A percentile compares a stretch with the other conserved stretches of the same genome.
Evolutionary conservation across 176 grass and related monocot genomes (phyloP).

Genomic region (Bothriochloa decipiens): DNA sequence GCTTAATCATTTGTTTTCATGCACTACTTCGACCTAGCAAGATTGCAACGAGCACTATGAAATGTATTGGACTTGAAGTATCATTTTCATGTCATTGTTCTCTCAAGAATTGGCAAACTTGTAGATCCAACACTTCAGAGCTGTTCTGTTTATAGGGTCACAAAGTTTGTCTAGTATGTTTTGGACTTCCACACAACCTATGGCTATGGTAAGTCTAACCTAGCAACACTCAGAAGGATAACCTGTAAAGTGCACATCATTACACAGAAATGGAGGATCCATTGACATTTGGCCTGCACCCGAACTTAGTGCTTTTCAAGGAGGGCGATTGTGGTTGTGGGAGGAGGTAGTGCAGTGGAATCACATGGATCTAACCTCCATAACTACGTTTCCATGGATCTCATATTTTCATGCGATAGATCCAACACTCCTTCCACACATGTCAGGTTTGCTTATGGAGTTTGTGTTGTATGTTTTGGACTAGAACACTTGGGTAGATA

Average conservation of each 20-base stretch:
- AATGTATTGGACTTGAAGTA: neutral
- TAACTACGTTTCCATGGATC: neutral
- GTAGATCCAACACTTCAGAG: neutral
- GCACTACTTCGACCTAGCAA: neutral
- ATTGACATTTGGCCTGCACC: neutral
- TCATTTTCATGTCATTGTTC: neutral
- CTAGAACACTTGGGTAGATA: neutral
- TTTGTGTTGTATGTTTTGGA: neutral
- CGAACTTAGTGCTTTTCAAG: neutral
- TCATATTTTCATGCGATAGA: neutral
- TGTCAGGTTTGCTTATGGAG: no score
- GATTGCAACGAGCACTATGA: neutral
- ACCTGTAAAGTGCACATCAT: conserved; percentile 14
- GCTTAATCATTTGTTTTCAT: neutral
- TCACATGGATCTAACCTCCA: neutral
- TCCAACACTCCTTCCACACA: neutral
- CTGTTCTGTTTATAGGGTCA: neutral
- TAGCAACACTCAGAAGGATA: neutral
- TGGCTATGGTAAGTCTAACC: neutral
- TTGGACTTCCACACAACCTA: neutral
- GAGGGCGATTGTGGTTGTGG: no score
- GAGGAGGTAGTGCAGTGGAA: conserved; percentile 15
- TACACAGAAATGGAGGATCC: neutral
- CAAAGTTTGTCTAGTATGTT: neutral
- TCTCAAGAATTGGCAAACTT: neutral